These are phyloP conservation scores for Shiraia bambusicola DNA, from an alignment of 2,329 filamentous ascomycete genomes.

Conservation along the genomic window DNA sequence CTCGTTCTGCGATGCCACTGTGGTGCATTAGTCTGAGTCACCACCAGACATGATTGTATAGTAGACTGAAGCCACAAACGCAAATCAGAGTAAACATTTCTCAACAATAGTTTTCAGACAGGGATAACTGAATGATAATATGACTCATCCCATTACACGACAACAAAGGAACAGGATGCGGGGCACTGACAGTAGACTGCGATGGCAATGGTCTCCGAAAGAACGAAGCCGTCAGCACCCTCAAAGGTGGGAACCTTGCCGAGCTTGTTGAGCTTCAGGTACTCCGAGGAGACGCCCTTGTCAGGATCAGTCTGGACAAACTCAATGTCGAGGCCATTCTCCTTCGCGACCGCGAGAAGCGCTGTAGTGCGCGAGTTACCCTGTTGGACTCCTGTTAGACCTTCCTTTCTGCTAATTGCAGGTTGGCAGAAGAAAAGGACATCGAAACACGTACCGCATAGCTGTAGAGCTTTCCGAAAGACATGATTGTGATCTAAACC, in stretches of 20 bases:
- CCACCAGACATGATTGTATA: constrained; percentile 17
- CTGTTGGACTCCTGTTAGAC: constrained; percentile 52
- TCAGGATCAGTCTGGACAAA: constrained; percentile 69
- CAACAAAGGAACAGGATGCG: constrained; percentile 10
- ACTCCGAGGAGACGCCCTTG: constrained; percentile 70
- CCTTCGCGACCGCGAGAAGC: constrained; percentile 93
- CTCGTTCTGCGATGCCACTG: constrained; percentile 99
- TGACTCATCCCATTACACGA: constrained; percentile 63
- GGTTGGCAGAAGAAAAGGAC: constrained; percentile 1
- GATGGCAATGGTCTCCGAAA: constrained; percentile 90
- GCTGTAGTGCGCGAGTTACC: constrained; percentile 85
- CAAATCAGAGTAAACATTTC: constrained; percentile 74
- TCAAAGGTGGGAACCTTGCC: constrained; percentile 92
- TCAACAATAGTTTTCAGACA: constrained; percentile 97
- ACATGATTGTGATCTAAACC: constrained; percentile 63
- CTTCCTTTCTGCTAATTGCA: constrained; percentile 16
- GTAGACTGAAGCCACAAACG: constrained; percentile 57
- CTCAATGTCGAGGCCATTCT: constrained; percentile 92
- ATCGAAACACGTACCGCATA: constrained; percentile 60
- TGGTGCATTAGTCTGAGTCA: constrained; percentile 34
- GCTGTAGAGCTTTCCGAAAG: constrained; percentile 97
- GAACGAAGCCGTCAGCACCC: constrained; percentile 84
- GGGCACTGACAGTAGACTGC: constrained; percentile 88
- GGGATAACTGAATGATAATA: constrained; percentile 65
- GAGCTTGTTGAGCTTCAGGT: constrained; percentile 81